Conservation (phyloP, 2,329 filamentous ascomycete species). For the Talaromyces albobiverticillius region DNA sequence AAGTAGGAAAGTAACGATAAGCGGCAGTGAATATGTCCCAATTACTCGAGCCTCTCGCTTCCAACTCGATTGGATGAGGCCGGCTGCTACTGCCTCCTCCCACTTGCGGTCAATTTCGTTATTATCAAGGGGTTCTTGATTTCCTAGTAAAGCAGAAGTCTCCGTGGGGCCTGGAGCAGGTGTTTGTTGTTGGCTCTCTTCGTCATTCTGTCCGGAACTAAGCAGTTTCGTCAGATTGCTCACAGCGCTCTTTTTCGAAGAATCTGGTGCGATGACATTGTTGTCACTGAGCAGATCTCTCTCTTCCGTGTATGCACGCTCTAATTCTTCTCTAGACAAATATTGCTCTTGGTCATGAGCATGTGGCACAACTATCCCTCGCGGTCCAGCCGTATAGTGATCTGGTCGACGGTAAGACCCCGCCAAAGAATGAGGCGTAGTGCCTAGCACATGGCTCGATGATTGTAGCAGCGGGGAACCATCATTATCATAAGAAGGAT, state of each 20-base stretch:
- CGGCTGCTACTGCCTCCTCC: constrained; percentile 78
- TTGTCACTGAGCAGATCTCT: constrained; percentile 59
- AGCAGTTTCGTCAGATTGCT: constrained; percentile 25
- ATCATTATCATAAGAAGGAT: constrained; percentile 49
- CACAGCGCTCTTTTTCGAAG: constrained; percentile 24
- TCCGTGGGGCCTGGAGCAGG: constrained; percentile 33
- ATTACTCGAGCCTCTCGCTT: constrained; percentile 83
- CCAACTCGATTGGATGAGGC: constrained; percentile 86
- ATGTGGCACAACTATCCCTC: constrained; percentile 65
- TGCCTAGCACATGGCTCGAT: constrained; percentile 34
- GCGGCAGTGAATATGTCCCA: constrained; percentile 64
- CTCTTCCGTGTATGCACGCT: constrained; percentile 56
- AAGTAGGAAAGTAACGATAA: constrained; percentile 71
- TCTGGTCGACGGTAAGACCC: constrained; percentile 73
- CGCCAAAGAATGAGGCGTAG: constrained; percentile 50
- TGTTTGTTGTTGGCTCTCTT: not conserved
- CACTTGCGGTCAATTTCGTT: constrained; percentile 69
- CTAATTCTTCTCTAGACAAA: constrained; percentile 52
- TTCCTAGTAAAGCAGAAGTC: constrained; percentile 48
- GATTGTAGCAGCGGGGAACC: constrained; percentile 37
- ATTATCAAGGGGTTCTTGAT: constrained; percentile 44
- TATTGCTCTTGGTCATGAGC: constrained; percentile 39
- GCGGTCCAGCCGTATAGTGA: constrained; percentile 68
- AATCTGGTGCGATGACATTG: constrained; percentile 54
- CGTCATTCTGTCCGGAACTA: constrained; percentile 17